Percentiles rank a stretch among this genome's conserved stretches.
Evolutionary conservation across 225 moss, liverwort and hornwort genomes (phyloP).

Genomic region (Marchantia paleacea): DNA sequence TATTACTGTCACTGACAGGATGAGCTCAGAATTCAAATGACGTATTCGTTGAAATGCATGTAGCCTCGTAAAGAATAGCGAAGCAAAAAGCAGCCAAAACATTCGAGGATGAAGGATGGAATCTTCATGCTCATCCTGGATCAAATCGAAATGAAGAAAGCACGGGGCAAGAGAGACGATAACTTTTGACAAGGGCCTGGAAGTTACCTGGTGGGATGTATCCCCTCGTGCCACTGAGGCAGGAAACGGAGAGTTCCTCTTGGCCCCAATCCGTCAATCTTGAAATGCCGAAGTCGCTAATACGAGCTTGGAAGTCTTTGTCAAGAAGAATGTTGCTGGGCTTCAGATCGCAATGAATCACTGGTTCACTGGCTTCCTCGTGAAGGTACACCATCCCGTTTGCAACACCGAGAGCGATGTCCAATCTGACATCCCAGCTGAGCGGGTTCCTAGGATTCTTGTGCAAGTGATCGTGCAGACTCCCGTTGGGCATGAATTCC

Average conservation of each 20-base stretch:
- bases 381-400: slow-evolving; percentile 30
- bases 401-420: slow-evolving; percentile 26
- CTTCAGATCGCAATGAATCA: slow-evolving; percentile 29
- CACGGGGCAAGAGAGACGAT: too few relatives aligned
- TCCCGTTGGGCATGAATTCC: slow-evolving; percentile 33
- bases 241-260: slow-evolving; percentile 5
- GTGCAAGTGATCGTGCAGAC: slow-evolving; percentile 28
- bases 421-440: slow-evolving; percentile 20
- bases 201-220: slow-evolving; percentile 23
- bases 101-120: too few relatives aligned
- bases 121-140: too few relatives aligned
- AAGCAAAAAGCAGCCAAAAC: too few relatives aligned
- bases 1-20: not conserved
- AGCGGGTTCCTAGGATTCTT: not conserved
- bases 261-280: slow-evolving; percentile 9
- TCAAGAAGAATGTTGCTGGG: slow-evolving; percentile 36
- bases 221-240: slow-evolving; percentile 17
- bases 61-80: too few relatives aligned
- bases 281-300: slow-evolving; percentile 34
- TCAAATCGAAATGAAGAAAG: too few relatives aligned
- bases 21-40: not conserved
- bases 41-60: too few relatives aligned
- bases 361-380: slow-evolving; percentile 11
- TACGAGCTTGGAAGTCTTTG: slow-evolving; percentile 8
- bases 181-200: too few relatives aligned